Evolutionary conservation across 148 eudicot species (phyloP).

Genomic region (Linanthus parryae): DNA sequence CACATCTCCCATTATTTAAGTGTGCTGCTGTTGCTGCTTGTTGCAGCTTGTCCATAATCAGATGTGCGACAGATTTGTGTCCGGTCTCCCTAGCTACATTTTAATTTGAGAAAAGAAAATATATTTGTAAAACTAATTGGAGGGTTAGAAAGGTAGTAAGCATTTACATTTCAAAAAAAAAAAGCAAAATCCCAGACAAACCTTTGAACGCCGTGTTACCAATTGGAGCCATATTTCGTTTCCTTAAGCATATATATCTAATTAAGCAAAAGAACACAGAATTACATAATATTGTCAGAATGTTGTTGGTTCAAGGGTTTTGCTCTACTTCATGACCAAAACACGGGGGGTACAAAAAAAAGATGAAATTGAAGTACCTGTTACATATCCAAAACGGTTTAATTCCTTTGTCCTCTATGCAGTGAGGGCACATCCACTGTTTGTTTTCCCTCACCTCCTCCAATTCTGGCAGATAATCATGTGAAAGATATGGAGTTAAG

Average conservation of each 20-base stretch:
- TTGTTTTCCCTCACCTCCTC: conserved; percentile 37
- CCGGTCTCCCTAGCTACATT: conserved; percentile 37
- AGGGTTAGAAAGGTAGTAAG: too few species aligned
- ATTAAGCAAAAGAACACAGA: background rate
- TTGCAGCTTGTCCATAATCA: conserved; percentile 33
- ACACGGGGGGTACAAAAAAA: too few species aligned
- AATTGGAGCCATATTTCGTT: conserved; percentile 35
- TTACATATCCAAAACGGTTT: conserved; percentile 43
- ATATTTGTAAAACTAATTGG: too few species aligned
- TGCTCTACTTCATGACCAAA: too few species aligned
- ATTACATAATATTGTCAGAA: background rate
- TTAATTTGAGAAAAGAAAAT: background rate
- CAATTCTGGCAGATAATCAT: conserved; percentile 17
- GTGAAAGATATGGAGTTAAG: too few species aligned
- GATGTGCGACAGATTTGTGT: conserved; percentile 39
- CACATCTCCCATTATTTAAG: too few species aligned
- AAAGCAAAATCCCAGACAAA: too few species aligned
- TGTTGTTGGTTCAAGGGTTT: too few species aligned
- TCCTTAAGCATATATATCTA: conserved; percentile 39
- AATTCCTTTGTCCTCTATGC: conserved; percentile 32
- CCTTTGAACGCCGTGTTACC: conserved; percentile 37
- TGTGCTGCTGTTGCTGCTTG: too few species aligned
- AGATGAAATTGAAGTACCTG: conserved; percentile 19
- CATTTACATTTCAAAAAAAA: too few species aligned
- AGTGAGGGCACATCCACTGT: conserved; percentile 47